These are phyloP conservation scores for Eremothecium sinecaudum DNA, from an alignment of 1,139 yeast genomes.

Conservation along the genomic window DNA sequence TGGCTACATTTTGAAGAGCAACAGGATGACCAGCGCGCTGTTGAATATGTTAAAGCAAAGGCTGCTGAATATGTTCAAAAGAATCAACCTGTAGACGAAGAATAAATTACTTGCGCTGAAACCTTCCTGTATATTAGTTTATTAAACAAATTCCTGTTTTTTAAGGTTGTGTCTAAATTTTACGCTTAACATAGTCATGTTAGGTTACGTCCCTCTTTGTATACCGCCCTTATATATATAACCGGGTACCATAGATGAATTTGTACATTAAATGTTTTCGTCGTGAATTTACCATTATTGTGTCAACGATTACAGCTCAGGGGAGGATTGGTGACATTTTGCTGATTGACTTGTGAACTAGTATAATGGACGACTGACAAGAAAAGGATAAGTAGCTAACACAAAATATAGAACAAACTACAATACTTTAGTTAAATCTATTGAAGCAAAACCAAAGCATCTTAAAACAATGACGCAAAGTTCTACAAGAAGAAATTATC, in stretches of 20 bases:
- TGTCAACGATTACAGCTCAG: neutral
- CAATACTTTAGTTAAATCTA: slow-evolving; percentile 4
- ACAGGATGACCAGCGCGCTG: slow-evolving; percentile 56
- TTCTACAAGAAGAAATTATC: slow-evolving; percentile 1
- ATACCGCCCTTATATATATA: neutral
- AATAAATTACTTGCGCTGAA: slow-evolving; percentile 4
- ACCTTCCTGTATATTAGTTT: slow-evolving; percentile 5
- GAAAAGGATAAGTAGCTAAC: slow-evolving; percentile 1
- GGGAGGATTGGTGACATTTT: neutral
- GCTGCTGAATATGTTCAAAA: slow-evolving; percentile 65
- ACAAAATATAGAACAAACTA: slow-evolving; percentile 2
- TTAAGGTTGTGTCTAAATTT: no score
- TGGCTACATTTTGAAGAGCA: slow-evolving; percentile 79
- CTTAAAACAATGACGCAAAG: slow-evolving; percentile 3
- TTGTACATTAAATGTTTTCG: slow-evolving; percentile 1
- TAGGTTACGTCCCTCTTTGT: neutral
- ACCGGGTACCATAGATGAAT: neutral
- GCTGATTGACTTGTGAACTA: no score
- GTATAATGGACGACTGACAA: no score
- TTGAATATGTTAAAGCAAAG: slow-evolving; percentile 81
- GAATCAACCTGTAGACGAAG: slow-evolving; percentile 7
- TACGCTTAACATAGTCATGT: no score
- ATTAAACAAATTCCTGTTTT: no score
- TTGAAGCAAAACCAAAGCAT: neutral
- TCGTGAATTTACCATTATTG: slow-evolving; percentile 1